Evolutionary conservation across 805 yeast species (phyloP).

Genomic region (Metschnikowia rubicola): DNA sequence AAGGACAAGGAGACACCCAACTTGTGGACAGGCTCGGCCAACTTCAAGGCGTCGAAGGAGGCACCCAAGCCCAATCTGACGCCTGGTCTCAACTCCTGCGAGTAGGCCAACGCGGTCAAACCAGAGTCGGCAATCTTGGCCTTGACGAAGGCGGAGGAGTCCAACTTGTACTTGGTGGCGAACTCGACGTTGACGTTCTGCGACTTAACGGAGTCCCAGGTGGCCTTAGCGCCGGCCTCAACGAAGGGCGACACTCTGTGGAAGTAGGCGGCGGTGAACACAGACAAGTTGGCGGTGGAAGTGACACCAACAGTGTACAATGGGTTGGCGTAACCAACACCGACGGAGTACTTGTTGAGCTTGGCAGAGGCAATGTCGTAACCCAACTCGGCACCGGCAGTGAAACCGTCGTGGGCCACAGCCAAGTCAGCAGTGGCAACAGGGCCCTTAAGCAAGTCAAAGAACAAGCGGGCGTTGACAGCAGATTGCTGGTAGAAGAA

Average conservation of each 20-base stretch:
- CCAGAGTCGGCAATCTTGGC: slow-evolving; percentile 97
- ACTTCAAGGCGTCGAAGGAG: slow-evolving; percentile 91
- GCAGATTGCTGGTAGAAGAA: slow-evolving; percentile 89
- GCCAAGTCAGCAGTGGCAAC: slow-evolving; percentile 92
- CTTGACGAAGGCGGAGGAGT: slow-evolving; percentile 84
- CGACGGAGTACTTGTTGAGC: slow-evolving; percentile 90
- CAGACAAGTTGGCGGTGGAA: slow-evolving; percentile 80
- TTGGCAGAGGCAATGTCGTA: slow-evolving; percentile 92
- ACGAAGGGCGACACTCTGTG: slow-evolving; percentile 88
- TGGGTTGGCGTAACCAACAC: slow-evolving; percentile 88
- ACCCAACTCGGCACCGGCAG: slow-evolving; percentile 95
- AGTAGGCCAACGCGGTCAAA: slow-evolving; percentile 87
- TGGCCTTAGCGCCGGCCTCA: slow-evolving; percentile 98
- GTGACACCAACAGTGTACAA: slow-evolving; percentile 82
- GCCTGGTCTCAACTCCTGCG: slow-evolving; percentile 93
- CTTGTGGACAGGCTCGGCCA: slow-evolving; percentile 96
- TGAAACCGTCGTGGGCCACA: slow-evolving; percentile 92
- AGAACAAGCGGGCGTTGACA: slow-evolving; percentile 90
- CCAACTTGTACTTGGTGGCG: slow-evolving; percentile 92
- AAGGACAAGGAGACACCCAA: slow-evolving; percentile 92
- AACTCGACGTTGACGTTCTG: slow-evolving; percentile 89
- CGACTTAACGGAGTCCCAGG: slow-evolving; percentile 83
- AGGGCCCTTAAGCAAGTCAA: slow-evolving; percentile 94
- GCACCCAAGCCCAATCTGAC: slow-evolving; percentile 96
- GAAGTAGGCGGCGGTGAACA: slow-evolving; percentile 94